Evolutionary conservation across 805 yeast species (phyloP).

Genomic region (Metschnikowia anglica): DNA sequence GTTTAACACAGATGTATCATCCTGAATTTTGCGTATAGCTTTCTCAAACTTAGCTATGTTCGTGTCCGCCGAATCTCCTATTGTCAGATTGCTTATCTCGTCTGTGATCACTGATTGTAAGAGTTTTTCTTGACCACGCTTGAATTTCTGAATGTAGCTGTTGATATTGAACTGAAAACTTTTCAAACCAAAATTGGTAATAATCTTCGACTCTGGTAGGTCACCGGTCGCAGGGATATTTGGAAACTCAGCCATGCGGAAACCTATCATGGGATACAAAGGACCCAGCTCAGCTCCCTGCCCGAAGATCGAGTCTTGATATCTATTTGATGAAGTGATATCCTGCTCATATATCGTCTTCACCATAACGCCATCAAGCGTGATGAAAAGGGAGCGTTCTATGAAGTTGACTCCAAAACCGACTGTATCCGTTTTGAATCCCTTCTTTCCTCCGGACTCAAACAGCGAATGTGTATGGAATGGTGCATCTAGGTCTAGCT

Average conservation of each 20-base stretch:
- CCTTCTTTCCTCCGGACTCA: slow-evolving; percentile 30
- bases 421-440: slow-evolving; percentile 55
- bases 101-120: slow-evolving; percentile 9
- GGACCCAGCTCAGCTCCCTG: slow-evolving; percentile 17
- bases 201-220: slow-evolving; percentile 27
- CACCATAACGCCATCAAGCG: slow-evolving; percentile 69
- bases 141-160: slow-evolving; percentile 49
- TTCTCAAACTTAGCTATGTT: slow-evolving; percentile 18
- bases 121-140: slow-evolving; percentile 20
- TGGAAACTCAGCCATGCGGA: slow-evolving; percentile 15
- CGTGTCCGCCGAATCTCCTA: background rate
- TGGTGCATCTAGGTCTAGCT: slow-evolving; percentile 37
- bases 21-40: slow-evolving; percentile 25
- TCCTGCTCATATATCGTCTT: slow-evolving; percentile 18
- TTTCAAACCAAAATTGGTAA: slow-evolving; percentile 55
- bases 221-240: slow-evolving; percentile 1
- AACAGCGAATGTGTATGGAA: slow-evolving; percentile 27
- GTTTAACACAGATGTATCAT: slow-evolving; percentile 30
- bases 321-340: slow-evolving; percentile 28
- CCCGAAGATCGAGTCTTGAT: slow-evolving; percentile 38
- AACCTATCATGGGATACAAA: slow-evolving; percentile 21
- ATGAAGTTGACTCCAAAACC: slow-evolving; percentile 83
- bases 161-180: slow-evolving; percentile 63
- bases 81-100: slow-evolving; percentile 12
- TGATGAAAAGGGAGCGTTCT: slow-evolving; percentile 63